Conservation (phyloP, 73 alveolate species). For the Loxodes magnus region DNA sequence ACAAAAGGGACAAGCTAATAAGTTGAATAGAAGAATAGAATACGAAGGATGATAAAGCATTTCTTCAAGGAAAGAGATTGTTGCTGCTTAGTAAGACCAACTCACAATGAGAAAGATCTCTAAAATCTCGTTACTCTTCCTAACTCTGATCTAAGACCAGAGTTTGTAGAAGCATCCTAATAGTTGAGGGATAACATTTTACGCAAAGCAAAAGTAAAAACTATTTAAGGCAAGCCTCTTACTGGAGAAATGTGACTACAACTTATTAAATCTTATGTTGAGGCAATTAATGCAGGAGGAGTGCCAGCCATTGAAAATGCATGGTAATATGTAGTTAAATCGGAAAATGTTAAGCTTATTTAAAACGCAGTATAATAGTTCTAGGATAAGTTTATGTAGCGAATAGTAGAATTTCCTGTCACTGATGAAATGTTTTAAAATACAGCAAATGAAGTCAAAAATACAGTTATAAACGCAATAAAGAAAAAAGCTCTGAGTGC, state of each 20-base stretch:
- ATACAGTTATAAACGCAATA: too few species aligned
- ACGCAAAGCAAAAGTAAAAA: constrained; percentile 79
- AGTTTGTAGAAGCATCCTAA: constrained; percentile 61
- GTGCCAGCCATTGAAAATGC: constrained; percentile 92
- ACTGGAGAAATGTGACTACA: constrained; percentile 87
- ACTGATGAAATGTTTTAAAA: too few species aligned
- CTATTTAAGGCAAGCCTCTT: constrained; percentile 66
- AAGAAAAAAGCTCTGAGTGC: too few species aligned
- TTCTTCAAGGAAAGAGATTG: constrained; percentile 93
- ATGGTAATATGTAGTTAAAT: constrained; percentile 87
- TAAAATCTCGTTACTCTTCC: constrained; percentile 49
- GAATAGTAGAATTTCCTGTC: too few species aligned
- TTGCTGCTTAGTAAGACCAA: constrained; percentile 88
- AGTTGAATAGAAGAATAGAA: constrained; percentile 62
- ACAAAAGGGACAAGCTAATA: constrained; percentile 50
- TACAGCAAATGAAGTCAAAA: too few species aligned
- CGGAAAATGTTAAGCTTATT: constrained; percentile 75
- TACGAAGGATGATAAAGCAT: constrained; percentile 14
- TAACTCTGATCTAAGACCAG: constrained; percentile 69
- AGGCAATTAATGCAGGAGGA: constrained; percentile 87
- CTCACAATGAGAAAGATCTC: constrained; percentile 84
- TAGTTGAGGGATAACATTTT: constrained; percentile 71
- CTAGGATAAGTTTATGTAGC: too few species aligned
- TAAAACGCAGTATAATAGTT: constrained; percentile 33
- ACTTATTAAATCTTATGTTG: constrained; percentile 72